Evolutionary conservation across 257 asterid genomes (phyloP).

Genomic region (Eucommia ulmoides): DNA sequence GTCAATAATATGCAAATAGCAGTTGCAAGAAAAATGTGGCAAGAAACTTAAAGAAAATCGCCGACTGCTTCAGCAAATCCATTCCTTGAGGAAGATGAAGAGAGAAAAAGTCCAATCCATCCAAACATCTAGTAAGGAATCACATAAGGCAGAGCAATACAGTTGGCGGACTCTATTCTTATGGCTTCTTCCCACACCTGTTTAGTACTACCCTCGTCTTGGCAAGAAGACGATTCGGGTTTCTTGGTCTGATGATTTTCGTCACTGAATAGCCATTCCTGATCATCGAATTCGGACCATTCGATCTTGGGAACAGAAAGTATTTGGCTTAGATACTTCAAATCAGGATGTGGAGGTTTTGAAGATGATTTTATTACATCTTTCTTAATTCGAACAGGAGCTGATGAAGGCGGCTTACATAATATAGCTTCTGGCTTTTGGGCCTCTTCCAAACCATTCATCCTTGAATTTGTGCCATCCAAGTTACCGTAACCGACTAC

Average conservation of each 20-base stretch:
- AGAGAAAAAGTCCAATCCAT: too few species aligned
- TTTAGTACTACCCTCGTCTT: conserved; percentile 14
- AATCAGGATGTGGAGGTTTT: conserved; percentile 45
- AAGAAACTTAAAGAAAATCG: too few species aligned
- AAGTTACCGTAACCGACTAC: conserved; percentile 4
- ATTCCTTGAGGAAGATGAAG: too few species aligned
- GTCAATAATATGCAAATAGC: too few species aligned
- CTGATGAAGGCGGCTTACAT: conserved; percentile 7
- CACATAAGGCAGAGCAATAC: conserved; percentile 44
- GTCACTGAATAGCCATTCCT: conserved; percentile 33
- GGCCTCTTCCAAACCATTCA: conserved; percentile 19
- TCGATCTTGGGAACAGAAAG: conserved; percentile 35
- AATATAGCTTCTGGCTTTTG: conserved; percentile 6
- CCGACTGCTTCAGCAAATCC: too few species aligned
- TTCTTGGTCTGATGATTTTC: conserved; percentile 16
- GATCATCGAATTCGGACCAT: conserved; percentile 30
- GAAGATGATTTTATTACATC: conserved; percentile 2
- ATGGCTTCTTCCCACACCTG: conserved; percentile 49
- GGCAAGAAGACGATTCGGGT: conserved; percentile 14
- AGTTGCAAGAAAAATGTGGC: too few species aligned
- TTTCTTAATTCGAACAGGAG: conserved; percentile 16
- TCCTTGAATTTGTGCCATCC: conserved; percentile 14
- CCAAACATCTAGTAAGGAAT: conserved; percentile 42
- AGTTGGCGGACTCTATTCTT: conserved; percentile 23
- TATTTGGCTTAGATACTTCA: conserved; percentile 26